Conservation (phyloP, 345 rosid genomes). For the Tarenaya hassleriana region DNA sequence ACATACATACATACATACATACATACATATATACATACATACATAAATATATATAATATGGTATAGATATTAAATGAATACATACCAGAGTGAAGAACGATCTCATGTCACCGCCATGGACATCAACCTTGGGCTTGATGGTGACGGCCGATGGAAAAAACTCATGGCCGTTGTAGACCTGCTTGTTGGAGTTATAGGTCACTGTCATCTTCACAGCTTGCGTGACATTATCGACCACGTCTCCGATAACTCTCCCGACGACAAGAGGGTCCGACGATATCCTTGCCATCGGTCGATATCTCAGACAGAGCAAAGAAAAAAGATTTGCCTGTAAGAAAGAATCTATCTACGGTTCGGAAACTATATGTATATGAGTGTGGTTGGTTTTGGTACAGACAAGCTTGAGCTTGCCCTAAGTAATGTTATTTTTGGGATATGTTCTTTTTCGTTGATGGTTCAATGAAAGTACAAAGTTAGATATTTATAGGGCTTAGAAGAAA, state of each 20-base stretch:
- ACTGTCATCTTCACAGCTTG: constrained; percentile 62
- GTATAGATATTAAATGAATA: neutral
- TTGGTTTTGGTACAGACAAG: no score
- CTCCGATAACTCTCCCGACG: constrained; percentile 86
- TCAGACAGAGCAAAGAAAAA: no score
- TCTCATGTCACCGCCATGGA: constrained; percentile 60
- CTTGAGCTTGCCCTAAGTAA: no score
- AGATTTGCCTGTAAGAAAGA: no score
- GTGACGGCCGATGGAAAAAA: constrained; percentile 41
- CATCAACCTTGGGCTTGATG: constrained; percentile 42
- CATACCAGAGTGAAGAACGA: constrained; percentile 19
- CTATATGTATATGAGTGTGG: no score
- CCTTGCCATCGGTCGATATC: constrained; percentile 58
- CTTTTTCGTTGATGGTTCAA: constrained; percentile 17
- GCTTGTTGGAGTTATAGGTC: constrained; percentile 57
- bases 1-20: neutral
- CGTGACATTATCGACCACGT: constrained; percentile 61
- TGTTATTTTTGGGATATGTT: constrained; percentile 10
- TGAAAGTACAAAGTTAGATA: constrained; percentile 34
- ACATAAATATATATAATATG: neutral
- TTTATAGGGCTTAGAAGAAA: constrained; percentile 23
- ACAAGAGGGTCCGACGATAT: constrained; percentile 64
- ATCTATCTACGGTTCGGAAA: no score
- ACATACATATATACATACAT: neutral
- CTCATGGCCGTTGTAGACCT: constrained; percentile 88